Evolutionary conservation across 257 asterid species (phyloP).

Genomic region (Petrea volubilis): DNA sequence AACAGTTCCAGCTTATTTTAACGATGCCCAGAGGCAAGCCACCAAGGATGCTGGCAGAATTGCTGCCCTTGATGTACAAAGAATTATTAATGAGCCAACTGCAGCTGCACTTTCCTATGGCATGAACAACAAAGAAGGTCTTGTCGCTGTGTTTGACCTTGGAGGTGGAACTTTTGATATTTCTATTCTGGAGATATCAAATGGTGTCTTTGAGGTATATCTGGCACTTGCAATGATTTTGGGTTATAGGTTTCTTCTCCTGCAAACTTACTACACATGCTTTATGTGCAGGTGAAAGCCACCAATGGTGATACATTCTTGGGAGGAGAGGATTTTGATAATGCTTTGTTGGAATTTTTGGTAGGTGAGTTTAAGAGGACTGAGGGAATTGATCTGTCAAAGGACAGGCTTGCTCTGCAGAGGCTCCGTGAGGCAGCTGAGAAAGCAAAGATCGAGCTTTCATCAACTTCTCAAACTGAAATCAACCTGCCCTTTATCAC

Average conservation of each 20-base stretch:
- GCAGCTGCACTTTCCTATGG: slow-evolving; percentile 85
- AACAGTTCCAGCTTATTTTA: slow-evolving; percentile 77
- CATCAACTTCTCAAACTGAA: slow-evolving; percentile 72
- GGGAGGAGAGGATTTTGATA: slow-evolving; percentile 88
- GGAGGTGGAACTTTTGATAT: slow-evolving; percentile 79
- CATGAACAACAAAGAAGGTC: slow-evolving; percentile 67
- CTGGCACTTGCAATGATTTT: neutral
- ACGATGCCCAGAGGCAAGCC: slow-evolving; percentile 77
- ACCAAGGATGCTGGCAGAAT: slow-evolving; percentile 79
- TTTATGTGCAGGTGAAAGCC: slow-evolving; percentile 63
- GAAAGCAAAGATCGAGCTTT: slow-evolving; percentile 77
- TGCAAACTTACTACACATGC: slow-evolving; percentile 8
- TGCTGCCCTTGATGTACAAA: slow-evolving; percentile 72
- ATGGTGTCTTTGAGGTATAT: slow-evolving; percentile 75
- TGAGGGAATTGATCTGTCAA: slow-evolving; percentile 61
- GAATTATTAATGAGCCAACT: slow-evolving; percentile 75
- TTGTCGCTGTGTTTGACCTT: slow-evolving; percentile 75
- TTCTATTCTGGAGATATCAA: slow-evolving; percentile 73
- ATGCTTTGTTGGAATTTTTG: slow-evolving; percentile 59
- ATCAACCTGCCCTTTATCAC: slow-evolving; percentile 73
- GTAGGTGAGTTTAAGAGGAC: slow-evolving; percentile 63
- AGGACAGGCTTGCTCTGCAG: slow-evolving; percentile 73
- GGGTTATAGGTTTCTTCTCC: neutral
- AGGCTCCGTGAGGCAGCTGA: slow-evolving; percentile 86
- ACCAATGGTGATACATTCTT: slow-evolving; percentile 78